These are phyloP conservation scores for Pinus tabuliformis DNA, from an alignment of 75 land plant species.

Conservation along the genomic window DNA sequence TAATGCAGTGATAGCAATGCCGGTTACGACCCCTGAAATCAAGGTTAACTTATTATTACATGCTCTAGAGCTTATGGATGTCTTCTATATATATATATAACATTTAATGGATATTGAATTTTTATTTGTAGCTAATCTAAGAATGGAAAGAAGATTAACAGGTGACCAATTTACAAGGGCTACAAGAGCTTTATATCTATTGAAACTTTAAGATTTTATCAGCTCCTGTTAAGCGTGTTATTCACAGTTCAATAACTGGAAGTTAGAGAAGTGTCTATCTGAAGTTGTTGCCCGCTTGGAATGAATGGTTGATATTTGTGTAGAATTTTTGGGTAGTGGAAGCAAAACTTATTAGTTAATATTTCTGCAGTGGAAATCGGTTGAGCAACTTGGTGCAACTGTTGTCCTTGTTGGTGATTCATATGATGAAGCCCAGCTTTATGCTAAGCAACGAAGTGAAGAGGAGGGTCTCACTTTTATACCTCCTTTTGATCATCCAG, in stretches of 20 bases:
- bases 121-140: background rate
- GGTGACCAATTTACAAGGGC: background rate
- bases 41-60: slow-evolving; percentile 39
- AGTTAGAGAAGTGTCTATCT: background rate
- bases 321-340: background rate
- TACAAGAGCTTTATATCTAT: background rate
- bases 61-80: background rate
- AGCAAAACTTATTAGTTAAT: background rate
- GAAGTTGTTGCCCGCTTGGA: background rate
- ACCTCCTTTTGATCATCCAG: slow-evolving; percentile 87
- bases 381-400: slow-evolving; percentile 64
- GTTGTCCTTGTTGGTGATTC: slow-evolving; percentile 77
- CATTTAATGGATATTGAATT: background rate
- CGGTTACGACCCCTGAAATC: slow-evolving; percentile 86
- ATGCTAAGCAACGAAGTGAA: slow-evolving; percentile 51
- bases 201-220: background rate
- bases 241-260: background rate
- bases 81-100: background rate
- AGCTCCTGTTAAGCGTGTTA: background rate
- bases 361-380: slow-evolving; percentile 61
- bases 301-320: background rate
- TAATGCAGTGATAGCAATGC: slow-evolving; percentile 82
- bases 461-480: slow-evolving; percentile 60
- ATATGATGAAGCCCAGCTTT: slow-evolving; percentile 79
- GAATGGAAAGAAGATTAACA: background rate